Percentiles rank a stretch among this genome's conserved stretches.
Evolutionary conservation across 2,329 filamentous ascomycete genomes (phyloP).

Genomic region (Diaporthe ampelina): DNA sequence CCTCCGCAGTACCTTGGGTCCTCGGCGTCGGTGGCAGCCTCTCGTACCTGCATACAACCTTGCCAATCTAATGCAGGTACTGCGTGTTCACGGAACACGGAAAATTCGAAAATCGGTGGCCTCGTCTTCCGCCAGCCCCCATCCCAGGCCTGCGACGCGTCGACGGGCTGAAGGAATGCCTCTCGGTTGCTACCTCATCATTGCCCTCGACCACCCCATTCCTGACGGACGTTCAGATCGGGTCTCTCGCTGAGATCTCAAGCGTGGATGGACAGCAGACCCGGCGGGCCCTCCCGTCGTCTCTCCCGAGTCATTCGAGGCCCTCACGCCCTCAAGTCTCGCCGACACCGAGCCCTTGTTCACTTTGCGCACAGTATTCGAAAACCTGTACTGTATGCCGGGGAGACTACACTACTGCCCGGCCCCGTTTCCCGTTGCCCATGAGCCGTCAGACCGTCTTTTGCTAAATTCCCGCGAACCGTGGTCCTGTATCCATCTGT

Average conservation of each 20-base stretch:
- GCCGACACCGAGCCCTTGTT: constrained; percentile 19
- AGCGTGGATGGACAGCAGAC: constrained; percentile 34
- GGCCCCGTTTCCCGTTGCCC: constrained; percentile 39
- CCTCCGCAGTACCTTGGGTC: constrained; percentile 21
- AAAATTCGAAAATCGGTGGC: constrained; percentile 30
- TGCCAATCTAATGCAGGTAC: constrained; percentile 38
- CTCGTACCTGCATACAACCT: constrained; percentile 38
- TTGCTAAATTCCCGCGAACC: constrained; percentile 35
- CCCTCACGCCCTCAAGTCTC: constrained; percentile 28
- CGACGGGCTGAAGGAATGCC: background rate
- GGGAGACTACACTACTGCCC: background rate
- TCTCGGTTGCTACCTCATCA: background rate
- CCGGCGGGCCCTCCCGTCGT: constrained; percentile 28
- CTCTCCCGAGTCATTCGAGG: constrained; percentile 36
- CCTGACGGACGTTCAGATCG: constrained; percentile 29
- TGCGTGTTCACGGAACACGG: constrained; percentile 30
- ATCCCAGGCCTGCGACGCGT: constrained; percentile 9
- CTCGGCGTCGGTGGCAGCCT: constrained; percentile 31
- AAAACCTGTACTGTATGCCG: constrained; percentile 11
- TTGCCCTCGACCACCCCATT: constrained; percentile 17
- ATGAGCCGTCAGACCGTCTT: constrained; percentile 42
- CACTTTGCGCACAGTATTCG: constrained; percentile 21
- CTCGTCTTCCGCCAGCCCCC: constrained; percentile 31
- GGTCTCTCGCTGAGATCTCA: constrained; percentile 33
- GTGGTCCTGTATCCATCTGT: constrained; percentile 36